These are phyloP conservation scores for Geum urbanum DNA, from an alignment of 306 rosid species.

Conservation along the genomic window DNA sequence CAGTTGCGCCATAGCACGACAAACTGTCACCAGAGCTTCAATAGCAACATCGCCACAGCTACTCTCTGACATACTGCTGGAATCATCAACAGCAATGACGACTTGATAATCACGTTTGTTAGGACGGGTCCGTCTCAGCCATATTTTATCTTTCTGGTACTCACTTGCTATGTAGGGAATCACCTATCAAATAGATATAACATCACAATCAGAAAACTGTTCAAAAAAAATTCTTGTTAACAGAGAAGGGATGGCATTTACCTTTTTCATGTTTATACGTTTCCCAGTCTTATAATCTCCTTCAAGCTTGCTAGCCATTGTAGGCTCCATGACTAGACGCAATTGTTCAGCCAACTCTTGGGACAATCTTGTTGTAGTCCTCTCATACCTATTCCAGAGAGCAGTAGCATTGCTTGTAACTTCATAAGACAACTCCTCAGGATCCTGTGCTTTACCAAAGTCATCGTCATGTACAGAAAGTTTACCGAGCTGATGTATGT, in stretches of 20 bases:
- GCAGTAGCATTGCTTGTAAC: conserved; percentile 42
- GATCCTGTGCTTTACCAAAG: conserved; percentile 59
- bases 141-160: conserved; percentile 79
- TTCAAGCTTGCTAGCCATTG: conserved; percentile 83
- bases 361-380: conserved; percentile 66
- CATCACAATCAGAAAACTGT: background rate
- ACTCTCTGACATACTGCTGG: conserved; percentile 84
- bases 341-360: conserved; percentile 88
- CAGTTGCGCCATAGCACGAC: conserved; percentile 84
- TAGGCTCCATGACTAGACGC: conserved; percentile 92
- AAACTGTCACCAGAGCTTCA: conserved; percentile 86
- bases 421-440: conserved; percentile 35
- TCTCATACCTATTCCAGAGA: conserved; percentile 74
- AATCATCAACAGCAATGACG: conserved; percentile 92
- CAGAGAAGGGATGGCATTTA: conserved; percentile 9
- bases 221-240: background rate
- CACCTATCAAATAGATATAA: conserved; percentile 39
- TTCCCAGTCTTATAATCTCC: conserved; percentile 94
- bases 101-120: conserved; percentile 96
- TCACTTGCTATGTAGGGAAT: conserved; percentile 81
- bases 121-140: conserved; percentile 87
- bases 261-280: conserved; percentile 93
- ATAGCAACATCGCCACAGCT: conserved; percentile 65
- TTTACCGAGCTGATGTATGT: conserved; percentile 34
- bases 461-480: conserved; percentile 56